A percentile compares a stretch with the other conserved stretches of the same genome.
These are phyloP conservation scores for Kernera saxatilis DNA, from an alignment of 345 rosid genomes.

Conservation along the genomic window DNA sequence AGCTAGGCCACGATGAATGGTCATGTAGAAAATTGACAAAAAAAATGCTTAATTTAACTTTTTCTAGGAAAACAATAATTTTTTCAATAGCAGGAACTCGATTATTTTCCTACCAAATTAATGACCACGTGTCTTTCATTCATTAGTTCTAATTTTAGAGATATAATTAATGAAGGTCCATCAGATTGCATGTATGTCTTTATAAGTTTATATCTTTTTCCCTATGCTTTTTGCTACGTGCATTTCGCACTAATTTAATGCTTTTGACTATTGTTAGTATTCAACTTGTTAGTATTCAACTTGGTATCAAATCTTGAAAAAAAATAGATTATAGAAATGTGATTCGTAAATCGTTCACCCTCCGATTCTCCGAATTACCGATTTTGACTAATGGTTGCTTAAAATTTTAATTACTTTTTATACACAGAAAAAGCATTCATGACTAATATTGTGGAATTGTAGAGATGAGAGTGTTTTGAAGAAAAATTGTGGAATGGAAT, in stretches of 20 bases:
- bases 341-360: background rate
- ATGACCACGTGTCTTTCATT: conserved; percentile 16
- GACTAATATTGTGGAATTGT: background rate
- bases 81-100: background rate
- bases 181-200: conserved; percentile 30
- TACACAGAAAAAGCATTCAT: background rate
- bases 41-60: conserved; percentile 12
- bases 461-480: too few relatives aligned
- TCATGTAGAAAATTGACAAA: background rate
- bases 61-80: background rate
- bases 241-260: conserved; percentile 14
- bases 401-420: background rate
- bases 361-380: background rate
- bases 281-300: background rate
- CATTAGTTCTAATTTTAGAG: conserved; percentile 18
- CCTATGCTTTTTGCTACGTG: conserved; percentile 20
- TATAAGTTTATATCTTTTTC: background rate
- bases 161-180: conserved; percentile 17
- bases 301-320: background rate
- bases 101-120: conserved; percentile 21
- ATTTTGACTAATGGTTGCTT: background rate
- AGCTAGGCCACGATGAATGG: conserved; percentile 18
- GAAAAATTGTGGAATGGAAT: background rate
- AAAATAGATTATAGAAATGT: background rate
- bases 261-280: conserved; percentile 20